Percentiles rank a stretch among this genome's conserved stretches.
These are phyloP conservation scores for Neostapfia colusana DNA, from an alignment of 176 grass and related monocot species.

Conservation along the genomic window DNA sequence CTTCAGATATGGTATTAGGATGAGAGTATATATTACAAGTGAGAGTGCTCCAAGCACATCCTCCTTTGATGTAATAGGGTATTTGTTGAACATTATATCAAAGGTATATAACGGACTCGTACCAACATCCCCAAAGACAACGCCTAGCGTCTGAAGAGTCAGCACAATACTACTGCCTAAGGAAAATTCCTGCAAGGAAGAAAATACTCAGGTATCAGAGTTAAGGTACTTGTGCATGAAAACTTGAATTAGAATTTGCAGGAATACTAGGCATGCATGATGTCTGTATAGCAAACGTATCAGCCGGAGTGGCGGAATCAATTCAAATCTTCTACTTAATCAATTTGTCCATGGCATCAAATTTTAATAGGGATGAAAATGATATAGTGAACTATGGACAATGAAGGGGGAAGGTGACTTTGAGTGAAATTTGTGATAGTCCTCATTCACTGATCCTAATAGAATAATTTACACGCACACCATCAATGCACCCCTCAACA, in stretches of 20 bases:
- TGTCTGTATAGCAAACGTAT: slow-evolving; percentile 11
- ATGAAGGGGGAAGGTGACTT: too few relatives aligned
- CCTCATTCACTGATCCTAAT: slow-evolving; percentile 19
- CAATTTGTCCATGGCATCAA: background rate
- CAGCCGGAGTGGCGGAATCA: slow-evolving; percentile 9
- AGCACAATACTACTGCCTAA: slow-evolving; percentile 75
- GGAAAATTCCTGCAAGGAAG: slow-evolving; percentile 73
- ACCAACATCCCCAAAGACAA: slow-evolving; percentile 97
- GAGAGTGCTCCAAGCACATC: slow-evolving; percentile 96
- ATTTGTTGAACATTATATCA: slow-evolving; percentile 99
- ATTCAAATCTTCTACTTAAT: slow-evolving; percentile 12
- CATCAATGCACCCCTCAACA: background rate
- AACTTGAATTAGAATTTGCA: slow-evolving; percentile 25
- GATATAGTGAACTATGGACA: background rate
- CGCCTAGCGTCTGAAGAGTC: slow-evolving; percentile 90
- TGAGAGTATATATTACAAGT: slow-evolving; percentile 95
- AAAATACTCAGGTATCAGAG: slow-evolving; percentile 34
- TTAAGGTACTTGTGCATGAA: slow-evolving; percentile 4
- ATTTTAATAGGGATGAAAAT: background rate
- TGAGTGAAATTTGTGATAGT: background rate
- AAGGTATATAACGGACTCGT: slow-evolving; percentile 97
- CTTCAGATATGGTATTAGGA: slow-evolving; percentile 92
- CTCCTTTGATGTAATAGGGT: slow-evolving; percentile 72
- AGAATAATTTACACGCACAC: background rate
- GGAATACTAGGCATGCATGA: background rate